These are phyloP conservation scores for Plectosphaerella sp. DNA, from an alignment of 2,329 filamentous ascomycete genomes.

Conservation along the genomic window DNA sequence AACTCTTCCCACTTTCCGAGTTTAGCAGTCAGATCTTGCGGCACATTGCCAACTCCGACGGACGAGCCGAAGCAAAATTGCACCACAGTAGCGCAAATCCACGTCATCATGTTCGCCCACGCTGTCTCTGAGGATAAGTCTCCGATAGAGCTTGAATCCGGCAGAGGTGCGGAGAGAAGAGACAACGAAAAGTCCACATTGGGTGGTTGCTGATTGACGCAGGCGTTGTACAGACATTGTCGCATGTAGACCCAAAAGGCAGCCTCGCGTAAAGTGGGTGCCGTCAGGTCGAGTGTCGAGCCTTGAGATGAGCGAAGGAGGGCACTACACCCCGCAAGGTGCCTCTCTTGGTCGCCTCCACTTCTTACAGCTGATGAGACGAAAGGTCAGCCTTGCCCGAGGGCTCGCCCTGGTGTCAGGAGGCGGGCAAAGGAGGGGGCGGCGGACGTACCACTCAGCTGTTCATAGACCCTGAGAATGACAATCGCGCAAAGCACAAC, in stretches of 20 bases:
- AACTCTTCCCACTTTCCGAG: conserved; percentile 5
- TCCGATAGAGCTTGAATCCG: conserved; percentile 3
- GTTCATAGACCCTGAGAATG: conserved; percentile 9
- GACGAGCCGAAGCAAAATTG: conserved; percentile 11
- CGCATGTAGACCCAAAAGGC: conserved; percentile 14
- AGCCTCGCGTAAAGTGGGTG: conserved; percentile 11
- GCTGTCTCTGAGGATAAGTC: conserved; percentile 7
- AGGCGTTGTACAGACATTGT: conserved; percentile 14
- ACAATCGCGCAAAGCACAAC: conserved; percentile 8
- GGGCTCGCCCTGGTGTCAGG: background rate
- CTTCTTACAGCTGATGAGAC: background rate
- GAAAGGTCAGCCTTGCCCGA: background rate
- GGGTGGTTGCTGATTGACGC: conserved; percentile 13
- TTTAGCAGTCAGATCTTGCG: background rate
- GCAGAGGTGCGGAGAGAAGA: conserved; percentile 4
- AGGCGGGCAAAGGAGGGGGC: background rate
- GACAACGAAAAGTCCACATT: conserved; percentile 7
- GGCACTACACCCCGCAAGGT: conserved; percentile 10
- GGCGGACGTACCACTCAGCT: conserved; percentile 7
- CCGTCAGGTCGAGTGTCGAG: conserved; percentile 9
- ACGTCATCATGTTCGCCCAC: conserved; percentile 14
- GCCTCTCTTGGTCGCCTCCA: conserved; percentile 12
- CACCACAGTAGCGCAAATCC: conserved; percentile 14
- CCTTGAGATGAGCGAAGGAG: conserved; percentile 13
- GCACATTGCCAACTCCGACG: background rate